These are phyloP conservation scores for Talaromyces sp. DNA, from an alignment of 2,329 filamentous ascomycete genomes.

Conservation along the genomic window DNA sequence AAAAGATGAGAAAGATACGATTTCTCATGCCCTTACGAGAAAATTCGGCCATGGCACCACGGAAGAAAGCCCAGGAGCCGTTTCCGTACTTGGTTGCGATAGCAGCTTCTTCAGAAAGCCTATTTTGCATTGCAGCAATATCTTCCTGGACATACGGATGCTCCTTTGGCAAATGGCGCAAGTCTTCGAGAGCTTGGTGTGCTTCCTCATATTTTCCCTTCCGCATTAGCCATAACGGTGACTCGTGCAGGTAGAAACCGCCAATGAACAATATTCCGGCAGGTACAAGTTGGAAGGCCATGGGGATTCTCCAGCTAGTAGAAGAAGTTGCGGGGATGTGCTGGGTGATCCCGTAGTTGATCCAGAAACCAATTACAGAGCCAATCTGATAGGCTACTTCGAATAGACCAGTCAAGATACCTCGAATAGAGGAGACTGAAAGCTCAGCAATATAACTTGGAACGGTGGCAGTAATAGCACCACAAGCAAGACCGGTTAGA, in stretches of 20 bases:
- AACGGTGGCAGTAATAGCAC: slow-evolving; percentile 54
- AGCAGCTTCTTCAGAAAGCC: slow-evolving; percentile 51
- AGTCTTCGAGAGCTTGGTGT: slow-evolving; percentile 50
- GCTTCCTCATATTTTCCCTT: slow-evolving; percentile 67
- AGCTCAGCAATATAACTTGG: slow-evolving; percentile 61
- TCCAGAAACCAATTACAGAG: slow-evolving; percentile 52
- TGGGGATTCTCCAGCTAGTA: slow-evolving; percentile 38
- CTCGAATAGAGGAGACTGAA: slow-evolving; percentile 56
- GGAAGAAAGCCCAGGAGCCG: slow-evolving; percentile 25
- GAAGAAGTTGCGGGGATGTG: not conserved
- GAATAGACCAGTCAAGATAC: slow-evolving; percentile 57
- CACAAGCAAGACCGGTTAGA: slow-evolving; percentile 56
- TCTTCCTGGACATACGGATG: slow-evolving; percentile 69
- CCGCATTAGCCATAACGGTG: slow-evolving; percentile 67
- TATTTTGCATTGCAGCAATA: slow-evolving; percentile 58
- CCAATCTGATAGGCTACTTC: slow-evolving; percentile 56
- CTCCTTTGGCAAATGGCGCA: slow-evolving; percentile 40
- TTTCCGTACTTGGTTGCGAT: slow-evolving; percentile 21
- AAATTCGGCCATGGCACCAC: slow-evolving; percentile 23
- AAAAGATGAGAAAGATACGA: slow-evolving; percentile 25
- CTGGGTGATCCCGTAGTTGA: slow-evolving; percentile 32
- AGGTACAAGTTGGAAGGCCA: slow-evolving; percentile 41
- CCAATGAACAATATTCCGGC: slow-evolving; percentile 49
- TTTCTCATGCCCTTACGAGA: slow-evolving; percentile 36
- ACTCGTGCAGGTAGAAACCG: slow-evolving; percentile 60